Percentiles rank a stretch among this genome's conserved stretches.
Conservation (phyloP, 2,329 filamentous ascomycete species). For the Claviceps sp. region DNA sequence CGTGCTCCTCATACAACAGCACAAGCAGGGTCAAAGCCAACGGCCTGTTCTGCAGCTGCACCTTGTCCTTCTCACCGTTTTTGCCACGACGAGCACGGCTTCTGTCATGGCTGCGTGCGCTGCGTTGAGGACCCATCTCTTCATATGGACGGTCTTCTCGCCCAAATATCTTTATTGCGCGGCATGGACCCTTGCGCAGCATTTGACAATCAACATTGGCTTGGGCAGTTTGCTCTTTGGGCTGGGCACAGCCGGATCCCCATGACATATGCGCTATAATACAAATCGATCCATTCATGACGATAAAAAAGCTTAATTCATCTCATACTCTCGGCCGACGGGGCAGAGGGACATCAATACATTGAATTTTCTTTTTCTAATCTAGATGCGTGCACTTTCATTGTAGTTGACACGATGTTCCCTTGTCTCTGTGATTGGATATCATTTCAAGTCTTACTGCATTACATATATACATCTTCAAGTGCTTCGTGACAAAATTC, state of each 20-base stretch:
- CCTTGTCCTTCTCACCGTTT: conserved; percentile 53
- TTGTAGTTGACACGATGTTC: neutral
- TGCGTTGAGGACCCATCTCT: conserved; percentile 71
- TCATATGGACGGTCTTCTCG: conserved; percentile 98
- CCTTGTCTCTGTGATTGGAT: neutral
- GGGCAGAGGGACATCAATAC: neutral
- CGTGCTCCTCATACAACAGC: conserved; percentile 37
- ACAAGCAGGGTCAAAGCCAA: conserved; percentile 11
- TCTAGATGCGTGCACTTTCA: neutral
- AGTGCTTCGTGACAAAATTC: neutral
- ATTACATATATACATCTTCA: too few species aligned
- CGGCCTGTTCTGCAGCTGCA: conserved; percentile 33
- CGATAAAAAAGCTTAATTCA: too few species aligned
- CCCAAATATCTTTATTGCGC: conserved; percentile 91
- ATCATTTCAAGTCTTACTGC: neutral
- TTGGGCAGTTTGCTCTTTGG: conserved; percentile 46
- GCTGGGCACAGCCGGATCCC: conserved; percentile 24
- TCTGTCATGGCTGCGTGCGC: conserved; percentile 86
- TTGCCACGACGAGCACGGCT: conserved; percentile 48
- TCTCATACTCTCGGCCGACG: neutral
- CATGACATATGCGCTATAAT: neutral
- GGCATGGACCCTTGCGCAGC: conserved; percentile 76
- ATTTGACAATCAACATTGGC: conserved; percentile 58
- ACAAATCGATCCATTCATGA: too few species aligned
- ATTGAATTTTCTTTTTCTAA: neutral